Percentiles rank a stretch among this genome's conserved stretches.
phyloP scores from a whole-genome alignment of 306 rosid species.

The Malus fusca region DNA sequence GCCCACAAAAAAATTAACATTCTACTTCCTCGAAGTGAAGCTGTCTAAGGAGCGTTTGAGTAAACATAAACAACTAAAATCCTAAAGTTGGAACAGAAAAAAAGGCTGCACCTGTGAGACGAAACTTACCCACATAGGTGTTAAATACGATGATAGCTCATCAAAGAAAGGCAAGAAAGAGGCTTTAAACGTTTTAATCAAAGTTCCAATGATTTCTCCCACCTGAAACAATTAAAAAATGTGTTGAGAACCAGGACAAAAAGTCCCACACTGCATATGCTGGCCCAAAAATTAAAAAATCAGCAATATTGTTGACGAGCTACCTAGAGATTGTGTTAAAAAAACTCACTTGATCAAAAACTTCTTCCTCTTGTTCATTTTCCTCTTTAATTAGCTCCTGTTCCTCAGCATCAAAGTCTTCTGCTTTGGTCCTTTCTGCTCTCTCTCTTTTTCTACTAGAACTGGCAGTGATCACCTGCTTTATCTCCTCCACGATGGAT shows the following conservation, averaged over 20 bases:
- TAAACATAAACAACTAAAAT: neutral
- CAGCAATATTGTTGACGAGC: neutral
- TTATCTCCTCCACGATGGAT: constrained; percentile 78
- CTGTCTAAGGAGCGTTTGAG: neutral
- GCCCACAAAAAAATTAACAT: neutral
- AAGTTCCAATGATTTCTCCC: constrained; percentile 91
- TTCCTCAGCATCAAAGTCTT: constrained; percentile 94
- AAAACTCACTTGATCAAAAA: constrained; percentile 80
- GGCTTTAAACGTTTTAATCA: constrained; percentile 92
- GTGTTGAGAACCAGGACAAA: neutral
- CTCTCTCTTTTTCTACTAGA: constrained; percentile 80
- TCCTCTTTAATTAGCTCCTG: constrained; percentile 88
- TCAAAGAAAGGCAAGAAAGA: constrained; percentile 95
- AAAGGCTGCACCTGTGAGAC: neutral
- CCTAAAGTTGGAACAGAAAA: neutral
- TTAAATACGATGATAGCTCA: constrained; percentile 75
- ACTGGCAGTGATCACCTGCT: constrained; percentile 85
- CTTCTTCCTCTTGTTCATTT: constrained; percentile 98
- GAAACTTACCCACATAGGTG: constrained; percentile 84
- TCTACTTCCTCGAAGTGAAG: neutral
- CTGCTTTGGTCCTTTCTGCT: constrained; percentile 77
- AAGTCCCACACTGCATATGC: neutral
- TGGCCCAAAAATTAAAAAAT: no score
- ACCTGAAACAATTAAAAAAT: constrained; percentile 44
- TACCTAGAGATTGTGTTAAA: neutral